These are phyloP conservation scores for Thermochaetoides thermophila DNA, from an alignment of 495 filamentous ascomycete genomes.

Conservation along the genomic window DNA sequence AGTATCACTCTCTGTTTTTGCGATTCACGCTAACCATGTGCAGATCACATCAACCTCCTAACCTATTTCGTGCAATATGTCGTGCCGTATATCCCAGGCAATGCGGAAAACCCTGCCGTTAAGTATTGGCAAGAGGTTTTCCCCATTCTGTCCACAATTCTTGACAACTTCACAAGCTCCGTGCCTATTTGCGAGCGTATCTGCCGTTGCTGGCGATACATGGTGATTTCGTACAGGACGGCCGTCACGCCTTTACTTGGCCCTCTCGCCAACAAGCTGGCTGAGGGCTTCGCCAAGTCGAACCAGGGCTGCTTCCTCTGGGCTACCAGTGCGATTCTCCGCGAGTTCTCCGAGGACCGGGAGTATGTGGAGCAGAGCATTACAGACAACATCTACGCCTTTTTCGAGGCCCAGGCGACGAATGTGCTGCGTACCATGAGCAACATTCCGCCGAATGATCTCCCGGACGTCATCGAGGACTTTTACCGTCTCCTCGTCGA, in stretches of 20 bases:
- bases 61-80: slow-evolving; percentile 78
- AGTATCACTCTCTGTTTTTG: slow-evolving; percentile 9
- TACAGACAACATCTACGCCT: slow-evolving; percentile 79
- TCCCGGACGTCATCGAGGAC: slow-evolving; percentile 97
- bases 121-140: slow-evolving; percentile 93
- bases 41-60: slow-evolving; percentile 76
- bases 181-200: slow-evolving; percentile 83
- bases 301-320: slow-evolving; percentile 94
- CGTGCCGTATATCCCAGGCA: slow-evolving; percentile 55
- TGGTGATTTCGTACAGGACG: slow-evolving; percentile 89
- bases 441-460: slow-evolving; percentile 67
- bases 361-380: slow-evolving; percentile 71
- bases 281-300: slow-evolving; percentile 66
- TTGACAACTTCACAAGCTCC: slow-evolving; percentile 70
- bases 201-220: slow-evolving; percentile 86
- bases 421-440: slow-evolving; percentile 81
- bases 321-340: slow-evolving; percentile 86
- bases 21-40: slow-evolving; percentile 15
- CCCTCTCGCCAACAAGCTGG: slow-evolving; percentile 72
- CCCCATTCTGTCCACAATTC: slow-evolving; percentile 67
- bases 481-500: slow-evolving; percentile 90
- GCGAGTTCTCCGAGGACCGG: slow-evolving; percentile 82
- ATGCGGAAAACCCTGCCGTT: slow-evolving; percentile 73
- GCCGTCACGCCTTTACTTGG: slow-evolving; percentile 76
- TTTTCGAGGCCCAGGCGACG: slow-evolving; percentile 83